Percentiles rank a stretch among this genome's conserved stretches.
phyloP scores from a whole-genome alignment of 2,329 filamentous ascomycete genomes.

The Colletotrichum eremochloae region DNA sequence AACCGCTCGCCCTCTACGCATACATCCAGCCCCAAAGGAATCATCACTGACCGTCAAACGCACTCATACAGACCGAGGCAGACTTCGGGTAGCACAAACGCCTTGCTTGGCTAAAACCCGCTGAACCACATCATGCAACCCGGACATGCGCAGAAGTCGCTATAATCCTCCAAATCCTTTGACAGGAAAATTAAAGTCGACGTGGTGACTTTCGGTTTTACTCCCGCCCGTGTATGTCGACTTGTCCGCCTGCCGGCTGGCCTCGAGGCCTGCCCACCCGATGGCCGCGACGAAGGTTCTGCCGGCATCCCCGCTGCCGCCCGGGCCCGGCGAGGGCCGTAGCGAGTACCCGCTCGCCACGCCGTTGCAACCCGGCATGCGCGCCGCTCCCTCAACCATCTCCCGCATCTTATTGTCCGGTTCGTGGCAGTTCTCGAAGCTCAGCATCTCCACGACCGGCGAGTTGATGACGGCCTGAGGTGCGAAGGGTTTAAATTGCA shows the following conservation, averaged over 20 bases:
- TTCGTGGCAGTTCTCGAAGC: conserved; percentile 57
- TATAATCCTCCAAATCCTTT: conserved; percentile 46
- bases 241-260: conserved; percentile 44
- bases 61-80: not conserved
- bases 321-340: not conserved
- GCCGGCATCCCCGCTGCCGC: conserved; percentile 26
- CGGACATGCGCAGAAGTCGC: conserved; percentile 34
- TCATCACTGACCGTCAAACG: not conserved
- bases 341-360: conserved; percentile 45
- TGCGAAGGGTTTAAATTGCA: conserved; percentile 47
- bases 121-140: conserved; percentile 42
- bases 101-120: conserved; percentile 37
- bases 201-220: conserved; percentile 45
- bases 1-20: not conserved
- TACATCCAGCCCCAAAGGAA: not conserved
- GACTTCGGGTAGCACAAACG: conserved; percentile 10
- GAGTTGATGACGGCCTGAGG: conserved; percentile 48
- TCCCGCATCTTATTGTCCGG: conserved; percentile 51
- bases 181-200: conserved; percentile 48
- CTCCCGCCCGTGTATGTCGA: conserved; percentile 41
- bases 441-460: conserved; percentile 53
- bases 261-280: conserved; percentile 46
- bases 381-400: conserved; percentile 43
- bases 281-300: conserved; percentile 46
- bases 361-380: conserved; percentile 46